phyloP scores from a whole-genome alignment of 140 eudicot genomes.

The Stevia rebaudiana region DNA sequence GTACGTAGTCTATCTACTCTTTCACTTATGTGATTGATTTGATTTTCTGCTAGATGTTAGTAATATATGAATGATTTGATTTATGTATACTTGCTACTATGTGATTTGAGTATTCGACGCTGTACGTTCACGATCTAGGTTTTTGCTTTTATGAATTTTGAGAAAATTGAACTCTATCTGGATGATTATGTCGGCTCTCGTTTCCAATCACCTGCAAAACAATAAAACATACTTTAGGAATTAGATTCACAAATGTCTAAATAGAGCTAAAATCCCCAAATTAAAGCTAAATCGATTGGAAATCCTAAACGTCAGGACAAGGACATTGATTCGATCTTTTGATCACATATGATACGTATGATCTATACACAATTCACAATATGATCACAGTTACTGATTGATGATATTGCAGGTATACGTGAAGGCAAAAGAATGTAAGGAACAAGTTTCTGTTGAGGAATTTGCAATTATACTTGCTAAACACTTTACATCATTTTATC shows the following conservation, averaged over 20 bases:
- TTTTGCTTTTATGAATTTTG: neutral
- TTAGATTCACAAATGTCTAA: neutral
- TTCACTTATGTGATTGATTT: neutral
- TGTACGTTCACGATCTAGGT: constrained; percentile 6
- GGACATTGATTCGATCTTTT: neutral
- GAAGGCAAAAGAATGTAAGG: constrained; percentile 85
- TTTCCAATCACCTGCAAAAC: constrained; percentile 1
- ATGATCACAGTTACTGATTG: neutral
- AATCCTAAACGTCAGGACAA: neutral
- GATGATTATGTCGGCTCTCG: constrained; percentile 8
- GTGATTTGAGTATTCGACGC: constrained; percentile 6
- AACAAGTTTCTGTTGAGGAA: constrained; percentile 67
- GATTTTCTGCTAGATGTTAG: neutral
- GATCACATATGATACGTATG: neutral
- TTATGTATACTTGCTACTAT: neutral
- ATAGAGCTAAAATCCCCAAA: neutral
- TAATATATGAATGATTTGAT: neutral
- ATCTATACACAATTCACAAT: neutral
- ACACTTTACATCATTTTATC: constrained; percentile 79
- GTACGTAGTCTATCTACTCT: constrained; percentile 23
- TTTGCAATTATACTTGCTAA: constrained; percentile 84
- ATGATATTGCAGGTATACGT: constrained; percentile 67
- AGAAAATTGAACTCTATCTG: neutral
- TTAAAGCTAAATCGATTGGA: neutral
- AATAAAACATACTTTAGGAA: neutral